phyloP scores from a whole-genome alignment of 176 grass and related monocot species.

The Lolium multiflorum region DNA sequence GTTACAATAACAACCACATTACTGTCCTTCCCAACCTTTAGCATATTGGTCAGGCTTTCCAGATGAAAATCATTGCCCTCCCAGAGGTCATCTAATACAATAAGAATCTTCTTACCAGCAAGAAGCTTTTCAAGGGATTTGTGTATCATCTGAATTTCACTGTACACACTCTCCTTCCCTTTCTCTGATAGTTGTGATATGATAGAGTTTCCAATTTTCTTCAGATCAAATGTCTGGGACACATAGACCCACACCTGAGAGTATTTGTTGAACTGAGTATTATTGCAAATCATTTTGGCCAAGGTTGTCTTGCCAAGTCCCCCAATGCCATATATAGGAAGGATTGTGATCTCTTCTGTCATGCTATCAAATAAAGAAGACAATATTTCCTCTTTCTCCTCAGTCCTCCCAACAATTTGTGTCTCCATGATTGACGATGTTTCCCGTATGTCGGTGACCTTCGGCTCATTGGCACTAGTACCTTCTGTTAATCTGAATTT shows the following conservation, averaged over 20 bases:
- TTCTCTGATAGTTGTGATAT: not conserved
- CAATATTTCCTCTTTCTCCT: not conserved
- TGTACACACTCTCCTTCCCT: not conserved
- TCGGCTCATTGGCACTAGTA: too few species aligned
- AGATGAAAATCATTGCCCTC: not conserved
- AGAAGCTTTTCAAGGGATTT: not conserved
- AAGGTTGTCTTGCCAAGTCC: conserved; percentile 53
- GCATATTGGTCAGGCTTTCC: not conserved
- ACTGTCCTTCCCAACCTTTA: not conserved
- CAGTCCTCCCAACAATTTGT: not conserved
- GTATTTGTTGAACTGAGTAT: not conserved
- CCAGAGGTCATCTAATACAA: conserved; percentile 54
- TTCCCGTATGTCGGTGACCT: too few species aligned
- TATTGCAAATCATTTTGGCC: conserved; percentile 5
- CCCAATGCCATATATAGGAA: conserved; percentile 49
- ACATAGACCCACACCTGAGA: conserved; percentile 40
- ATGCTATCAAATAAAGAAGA: not conserved
- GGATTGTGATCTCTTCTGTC: not conserved
- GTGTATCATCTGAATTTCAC: not conserved
- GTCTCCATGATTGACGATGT: not conserved
- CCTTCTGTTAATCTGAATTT: too few species aligned
- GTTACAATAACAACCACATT: conserved; percentile 36
- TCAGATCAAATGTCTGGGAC: conserved; percentile 32
- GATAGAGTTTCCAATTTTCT: not conserved
- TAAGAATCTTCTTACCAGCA: not conserved